Percentiles rank a stretch among this genome's conserved stretches.
Evolutionary conservation across 2,329 filamentous ascomycete genomes (phyloP).

Genomic region (Harringtonia aguacate): DNA sequence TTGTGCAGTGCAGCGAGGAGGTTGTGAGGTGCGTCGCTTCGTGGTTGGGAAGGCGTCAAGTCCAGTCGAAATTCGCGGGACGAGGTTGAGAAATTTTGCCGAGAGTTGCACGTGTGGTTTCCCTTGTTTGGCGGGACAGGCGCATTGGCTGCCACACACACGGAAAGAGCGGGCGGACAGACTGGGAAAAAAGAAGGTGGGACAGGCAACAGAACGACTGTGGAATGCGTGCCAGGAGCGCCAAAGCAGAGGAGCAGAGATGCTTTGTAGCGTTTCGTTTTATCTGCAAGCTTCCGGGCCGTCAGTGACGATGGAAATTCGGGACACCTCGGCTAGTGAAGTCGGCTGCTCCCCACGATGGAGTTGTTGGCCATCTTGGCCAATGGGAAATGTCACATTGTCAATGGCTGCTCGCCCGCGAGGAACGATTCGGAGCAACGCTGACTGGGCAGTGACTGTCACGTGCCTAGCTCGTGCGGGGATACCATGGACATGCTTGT

Average conservation of each 20-base stretch:
- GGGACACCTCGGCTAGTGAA: conserved; percentile 14
- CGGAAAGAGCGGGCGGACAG: neutral
- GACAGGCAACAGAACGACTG: neutral
- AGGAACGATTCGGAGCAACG: conserved; percentile 11
- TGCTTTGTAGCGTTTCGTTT: conserved; percentile 1
- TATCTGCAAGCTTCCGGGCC: conserved; percentile 3
- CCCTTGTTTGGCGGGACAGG: neutral
- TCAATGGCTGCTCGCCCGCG: conserved; percentile 9
- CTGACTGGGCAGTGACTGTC: conserved; percentile 10
- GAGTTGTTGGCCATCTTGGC: neutral
- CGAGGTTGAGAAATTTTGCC: neutral
- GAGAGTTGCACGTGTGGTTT: neutral
- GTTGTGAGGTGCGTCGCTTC: no score
- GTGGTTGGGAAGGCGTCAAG: no score
- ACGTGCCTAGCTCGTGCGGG: conserved; percentile 2
- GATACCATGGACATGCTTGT: neutral
- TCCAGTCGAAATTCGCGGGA: neutral
- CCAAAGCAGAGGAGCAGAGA: neutral
- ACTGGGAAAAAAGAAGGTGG: neutral
- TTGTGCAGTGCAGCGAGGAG: neutral
- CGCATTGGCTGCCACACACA: neutral
- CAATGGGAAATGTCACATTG: conserved; percentile 11
- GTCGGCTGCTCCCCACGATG: conserved; percentile 5
- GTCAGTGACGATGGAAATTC: conserved; percentile 12
- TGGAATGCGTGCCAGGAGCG: neutral